Percentiles rank a stretch among this genome's conserved stretches.
Conservation (phyloP, 164 flowering plant species). For the Chloranthus sessilifolius region DNA sequence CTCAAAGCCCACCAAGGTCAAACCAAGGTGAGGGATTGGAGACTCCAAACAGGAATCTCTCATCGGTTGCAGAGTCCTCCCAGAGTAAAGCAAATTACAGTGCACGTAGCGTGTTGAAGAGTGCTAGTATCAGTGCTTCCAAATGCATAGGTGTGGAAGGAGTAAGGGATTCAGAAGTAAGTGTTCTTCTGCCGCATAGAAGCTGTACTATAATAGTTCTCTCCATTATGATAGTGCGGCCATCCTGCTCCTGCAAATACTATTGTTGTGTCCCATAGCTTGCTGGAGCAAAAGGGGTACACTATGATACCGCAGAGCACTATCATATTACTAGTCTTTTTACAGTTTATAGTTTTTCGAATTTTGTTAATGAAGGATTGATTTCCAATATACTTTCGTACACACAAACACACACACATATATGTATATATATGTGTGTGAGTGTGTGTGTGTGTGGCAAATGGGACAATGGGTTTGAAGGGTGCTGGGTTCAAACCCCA, state of each 20-base stretch:
- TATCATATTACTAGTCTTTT: neutral
- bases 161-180: constrained; percentile 31
- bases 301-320: neutral
- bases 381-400: too few species aligned
- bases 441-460: too few species aligned
- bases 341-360: too few species aligned
- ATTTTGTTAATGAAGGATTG: too few species aligned
- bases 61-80: constrained; percentile 20
- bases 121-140: constrained; percentile 59
- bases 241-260: too few species aligned
- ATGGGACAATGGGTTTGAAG: too few species aligned
- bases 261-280: neutral
- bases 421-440: too few species aligned
- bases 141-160: constrained; percentile 32
- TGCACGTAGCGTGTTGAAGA: constrained; percentile 43
- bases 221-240: too few species aligned
- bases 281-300: too few species aligned
- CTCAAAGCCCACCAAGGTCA: constrained; percentile 35
- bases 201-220: too few species aligned
- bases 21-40: constrained; percentile 21
- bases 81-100: constrained; percentile 25
- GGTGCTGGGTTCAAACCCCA: too few species aligned
- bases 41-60: constrained; percentile 10
- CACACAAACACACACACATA: too few species aligned
- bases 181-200: neutral